A percentile compares a stretch with the other conserved stretches of the same genome.
Evolutionary conservation across 1,284 basidiomycete genomes (phyloP).

Genomic region (Waitea zeae): DNA sequence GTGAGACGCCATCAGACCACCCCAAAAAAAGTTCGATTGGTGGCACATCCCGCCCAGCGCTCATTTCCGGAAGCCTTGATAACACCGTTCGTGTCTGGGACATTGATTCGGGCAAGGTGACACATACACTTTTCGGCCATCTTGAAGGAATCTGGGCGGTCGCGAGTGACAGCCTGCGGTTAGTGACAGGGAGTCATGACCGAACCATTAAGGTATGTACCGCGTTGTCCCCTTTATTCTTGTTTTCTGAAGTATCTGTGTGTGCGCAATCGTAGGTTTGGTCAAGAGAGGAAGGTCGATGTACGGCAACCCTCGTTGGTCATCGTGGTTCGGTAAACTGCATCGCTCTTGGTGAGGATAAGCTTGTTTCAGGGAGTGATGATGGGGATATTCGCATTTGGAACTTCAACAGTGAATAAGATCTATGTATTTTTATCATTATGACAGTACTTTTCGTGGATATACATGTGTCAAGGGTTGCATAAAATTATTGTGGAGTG

Average conservation of each 20-base stretch:
- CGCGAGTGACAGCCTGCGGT: constrained; percentile 79
- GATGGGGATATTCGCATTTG: constrained; percentile 72
- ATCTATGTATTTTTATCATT: background rate
- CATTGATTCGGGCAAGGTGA: constrained; percentile 69
- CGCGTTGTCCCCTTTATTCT: constrained; percentile 15
- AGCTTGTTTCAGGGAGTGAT: constrained; percentile 90
- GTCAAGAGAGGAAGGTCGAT: constrained; percentile 82
- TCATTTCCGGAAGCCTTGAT: constrained; percentile 86
- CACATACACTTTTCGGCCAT: constrained; percentile 86
- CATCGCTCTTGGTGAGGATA: constrained; percentile 83
- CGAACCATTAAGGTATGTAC: constrained; percentile 88
- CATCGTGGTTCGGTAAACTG: constrained; percentile 92
- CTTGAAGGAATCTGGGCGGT: constrained; percentile 96
- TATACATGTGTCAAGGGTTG: background rate
- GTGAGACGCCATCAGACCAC: background rate
- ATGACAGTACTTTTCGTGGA: background rate
- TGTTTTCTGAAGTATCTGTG: constrained; percentile 19
- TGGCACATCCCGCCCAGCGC: constrained; percentile 42
- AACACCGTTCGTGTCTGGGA: constrained; percentile 98
- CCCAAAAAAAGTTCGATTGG: background rate
- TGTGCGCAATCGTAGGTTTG: too few relatives aligned
- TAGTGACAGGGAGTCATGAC: constrained; percentile 88
- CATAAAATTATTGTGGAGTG: too few relatives aligned
- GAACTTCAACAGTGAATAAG: constrained; percentile 48
- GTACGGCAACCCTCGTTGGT: constrained; percentile 83